Evolutionary conservation across 192 early-diverging fungal species (phyloP), one percentile per base, ranked within the genome.

Genomic region (Cladochytrium replicatum): DNA sequence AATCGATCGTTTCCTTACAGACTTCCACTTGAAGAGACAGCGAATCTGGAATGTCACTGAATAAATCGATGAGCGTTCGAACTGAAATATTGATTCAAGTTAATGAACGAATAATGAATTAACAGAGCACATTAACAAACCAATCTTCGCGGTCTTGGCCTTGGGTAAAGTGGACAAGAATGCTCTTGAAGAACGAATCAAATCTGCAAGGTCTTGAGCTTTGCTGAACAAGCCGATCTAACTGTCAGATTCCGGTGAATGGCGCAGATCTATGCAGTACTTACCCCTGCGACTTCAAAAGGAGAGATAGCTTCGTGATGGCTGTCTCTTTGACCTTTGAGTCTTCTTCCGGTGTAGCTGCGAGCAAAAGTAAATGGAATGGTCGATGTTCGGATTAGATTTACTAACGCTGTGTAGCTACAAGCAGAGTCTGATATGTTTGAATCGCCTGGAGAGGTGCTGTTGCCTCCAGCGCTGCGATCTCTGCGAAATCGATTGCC

Each of bases 61-160:
- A 95, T 30, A 79, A 63, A 49, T 91, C 89, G 57, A 91, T 80
- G 54, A 94, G 67, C 25, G 80, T 86, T 34, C 84, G 78, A 49
- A 97, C 86, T 67, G 38, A 3, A 15, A 4, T 2, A 3, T 26
- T 26, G 41, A n/a, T n/a, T n/a, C n/a, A n/a, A n/a, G n/a, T n/a
- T n/a, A n/a, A n/a, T n/a, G n/a, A n/a, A n/a, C n/a, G n/a, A n/a
- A n/a, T n/a, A n/a, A n/a, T n/a, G n/a, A n/a, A n/a, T n/a, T n/a
- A n/a, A n/a, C n/a, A n/a, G n/a, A n/a, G n/a, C n/a, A n/a, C n/a
- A n/a, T n/a, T n/a, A n/a, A n/a, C n/a, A n/a, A n/a, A 89, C 87
- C 75, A 41, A 93, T 80, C 68, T 92, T 99, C 26, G 95, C 89
- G 3, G 90, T 88, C 75, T 99, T 99, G 29, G 95, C 95, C 63